Conservation (phyloP, 306 rosid genomes). For the Cucumis hystrix region DNA sequence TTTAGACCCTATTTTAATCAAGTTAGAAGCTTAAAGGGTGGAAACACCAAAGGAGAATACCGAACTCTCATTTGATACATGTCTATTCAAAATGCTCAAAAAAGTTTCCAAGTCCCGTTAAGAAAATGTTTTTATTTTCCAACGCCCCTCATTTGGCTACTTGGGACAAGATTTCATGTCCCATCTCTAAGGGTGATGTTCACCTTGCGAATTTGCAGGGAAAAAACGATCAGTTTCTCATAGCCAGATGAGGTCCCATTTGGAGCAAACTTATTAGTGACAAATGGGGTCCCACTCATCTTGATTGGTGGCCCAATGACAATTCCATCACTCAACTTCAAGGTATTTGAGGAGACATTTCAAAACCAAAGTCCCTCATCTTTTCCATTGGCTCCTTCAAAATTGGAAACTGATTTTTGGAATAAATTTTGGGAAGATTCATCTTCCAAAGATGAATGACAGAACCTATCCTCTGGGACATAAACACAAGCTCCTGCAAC, state of each 20-base stretch:
- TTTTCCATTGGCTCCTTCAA: not conserved
- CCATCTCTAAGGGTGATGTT: not conserved
- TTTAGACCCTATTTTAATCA: not conserved
- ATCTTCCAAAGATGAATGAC: not conserved
- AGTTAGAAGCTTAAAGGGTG: not conserved
- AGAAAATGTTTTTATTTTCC: too few species aligned
- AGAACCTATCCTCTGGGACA: not conserved
- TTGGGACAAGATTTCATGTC: not conserved
- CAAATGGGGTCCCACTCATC: not conserved
- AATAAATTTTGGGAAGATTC: not conserved
- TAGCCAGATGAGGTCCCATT: not conserved
- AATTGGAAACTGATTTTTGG: not conserved
- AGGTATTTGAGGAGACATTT: not conserved
- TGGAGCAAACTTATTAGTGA: not conserved
- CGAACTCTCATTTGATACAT: not conserved
- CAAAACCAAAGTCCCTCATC: not conserved
- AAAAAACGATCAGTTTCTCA: not conserved
- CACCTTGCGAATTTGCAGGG: not conserved
- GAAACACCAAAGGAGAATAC: not conserved
- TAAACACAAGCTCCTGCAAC: not conserved
- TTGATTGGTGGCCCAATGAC: not conserved
- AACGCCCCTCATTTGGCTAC: not conserved
- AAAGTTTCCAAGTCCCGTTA: not conserved
- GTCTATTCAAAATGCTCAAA: not conserved
- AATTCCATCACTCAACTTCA: not conserved